Evolutionary conservation across 2,329 filamentous ascomycete genomes (phyloP).

Genomic region (Endoconidiophora laricicola): DNA sequence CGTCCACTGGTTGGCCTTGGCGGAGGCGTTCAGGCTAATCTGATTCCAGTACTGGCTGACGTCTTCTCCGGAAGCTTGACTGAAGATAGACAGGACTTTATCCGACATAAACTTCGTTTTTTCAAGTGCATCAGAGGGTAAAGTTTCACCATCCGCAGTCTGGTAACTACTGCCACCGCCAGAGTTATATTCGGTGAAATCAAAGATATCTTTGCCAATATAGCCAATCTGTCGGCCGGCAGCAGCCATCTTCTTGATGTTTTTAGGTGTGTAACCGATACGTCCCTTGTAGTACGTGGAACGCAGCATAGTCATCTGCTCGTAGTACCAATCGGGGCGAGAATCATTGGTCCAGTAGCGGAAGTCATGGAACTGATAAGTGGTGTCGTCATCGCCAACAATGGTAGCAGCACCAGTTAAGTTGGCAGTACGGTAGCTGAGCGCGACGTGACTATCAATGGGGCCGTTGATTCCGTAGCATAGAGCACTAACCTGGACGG

Average conservation of each 20-base stretch:
- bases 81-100: slow-evolving; percentile 60
- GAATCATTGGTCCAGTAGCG: slow-evolving; percentile 65
- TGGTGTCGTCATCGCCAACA: slow-evolving; percentile 50
- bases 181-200: slow-evolving; percentile 63
- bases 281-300: slow-evolving; percentile 71
- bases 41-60: slow-evolving; percentile 69
- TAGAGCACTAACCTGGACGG: slow-evolving; percentile 81
- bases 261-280: slow-evolving; percentile 66
- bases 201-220: slow-evolving; percentile 67
- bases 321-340: slow-evolving; percentile 79
- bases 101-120: slow-evolving; percentile 69
- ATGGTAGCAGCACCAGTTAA: slow-evolving; percentile 48
- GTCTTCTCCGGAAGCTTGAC: slow-evolving; percentile 57
- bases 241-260: slow-evolving; percentile 51
- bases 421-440: slow-evolving; percentile 72
- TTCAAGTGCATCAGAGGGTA: slow-evolving; percentile 27
- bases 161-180: slow-evolving; percentile 53
- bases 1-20: slow-evolving; percentile 53
- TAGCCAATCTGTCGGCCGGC: slow-evolving; percentile 56
- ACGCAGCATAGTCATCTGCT: slow-evolving; percentile 68
- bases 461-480: slow-evolving; percentile 59
- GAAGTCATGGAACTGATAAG: slow-evolving; percentile 84
- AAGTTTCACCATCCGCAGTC: slow-evolving; percentile 34
- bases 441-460: slow-evolving; percentile 54
- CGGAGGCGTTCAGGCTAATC: slow-evolving; percentile 38